Percentiles rank a stretch among this genome's conserved stretches.
phyloP scores from a whole-genome alignment of 163 green algal genomes.

The Coccomyxa subellipsoidea region DNA sequence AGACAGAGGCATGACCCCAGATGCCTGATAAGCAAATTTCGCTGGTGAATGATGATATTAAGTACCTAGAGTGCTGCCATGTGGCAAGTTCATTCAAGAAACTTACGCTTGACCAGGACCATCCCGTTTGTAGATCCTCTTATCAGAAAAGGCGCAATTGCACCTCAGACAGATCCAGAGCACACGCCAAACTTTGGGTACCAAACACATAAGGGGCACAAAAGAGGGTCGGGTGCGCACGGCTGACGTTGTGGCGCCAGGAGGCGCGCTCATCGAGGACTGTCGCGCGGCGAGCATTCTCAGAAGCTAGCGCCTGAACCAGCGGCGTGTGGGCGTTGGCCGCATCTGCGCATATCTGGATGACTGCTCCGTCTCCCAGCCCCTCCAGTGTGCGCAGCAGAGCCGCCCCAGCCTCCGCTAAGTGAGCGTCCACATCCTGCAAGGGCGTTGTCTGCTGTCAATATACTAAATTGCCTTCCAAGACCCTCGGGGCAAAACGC shows the following conservation, averaged over 20 bases:
- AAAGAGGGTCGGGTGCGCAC: not conserved
- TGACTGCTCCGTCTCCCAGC: not conserved
- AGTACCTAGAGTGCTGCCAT: too few relatives aligned
- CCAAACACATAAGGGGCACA: not conserved
- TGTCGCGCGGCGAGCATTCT: slow-evolving; percentile 10
- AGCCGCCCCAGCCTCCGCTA: not conserved
- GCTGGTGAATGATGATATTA: too few relatives aligned
- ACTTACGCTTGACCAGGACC: too few relatives aligned
- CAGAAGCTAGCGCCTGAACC: slow-evolving; percentile 2
- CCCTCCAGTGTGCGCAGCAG: slow-evolving; percentile 8
- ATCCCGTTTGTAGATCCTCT: too few relatives aligned
- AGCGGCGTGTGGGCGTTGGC: not conserved
- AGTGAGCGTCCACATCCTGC: not conserved
- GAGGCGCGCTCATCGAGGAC: not conserved
- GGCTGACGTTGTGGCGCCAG: slow-evolving; percentile 15
- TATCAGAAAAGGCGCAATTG: too few relatives aligned
- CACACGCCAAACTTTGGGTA: too few relatives aligned
- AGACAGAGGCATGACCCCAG: too few relatives aligned
- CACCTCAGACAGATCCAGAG: too few relatives aligned
- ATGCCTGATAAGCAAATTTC: too few relatives aligned
- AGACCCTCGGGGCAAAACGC: too few relatives aligned
- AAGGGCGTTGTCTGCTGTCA: not conserved
- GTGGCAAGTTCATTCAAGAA: too few relatives aligned
- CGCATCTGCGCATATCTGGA: slow-evolving; percentile 10
- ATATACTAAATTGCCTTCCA: too few relatives aligned